phyloP scores from a whole-genome alignment of 2,329 filamentous ascomycete species.

The Fusarium brevicatenulatum region DNA sequence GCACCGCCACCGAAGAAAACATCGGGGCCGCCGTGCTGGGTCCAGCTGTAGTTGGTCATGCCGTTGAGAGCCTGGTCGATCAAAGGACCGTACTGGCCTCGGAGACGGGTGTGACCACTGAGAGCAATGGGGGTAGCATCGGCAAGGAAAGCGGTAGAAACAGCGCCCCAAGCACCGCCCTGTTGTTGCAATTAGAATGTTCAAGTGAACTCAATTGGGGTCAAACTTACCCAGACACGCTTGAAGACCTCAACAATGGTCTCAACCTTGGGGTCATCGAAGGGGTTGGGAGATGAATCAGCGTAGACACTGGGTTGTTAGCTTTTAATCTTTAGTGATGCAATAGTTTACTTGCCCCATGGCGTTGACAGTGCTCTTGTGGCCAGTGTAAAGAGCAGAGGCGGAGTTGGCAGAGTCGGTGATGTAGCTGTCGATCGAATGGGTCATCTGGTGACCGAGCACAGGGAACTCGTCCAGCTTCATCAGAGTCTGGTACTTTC shows the following conservation, averaged over 20 bases:
- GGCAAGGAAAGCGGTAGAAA: slow-evolving; percentile 83
- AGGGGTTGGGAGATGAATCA: slow-evolving; percentile 76
- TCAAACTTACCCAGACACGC: slow-evolving; percentile 68
- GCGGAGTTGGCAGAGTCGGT: slow-evolving; percentile 89
- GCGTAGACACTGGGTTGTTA: slow-evolving; percentile 68
- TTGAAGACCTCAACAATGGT: slow-evolving; percentile 82
- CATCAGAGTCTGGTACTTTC: slow-evolving; percentile 81
- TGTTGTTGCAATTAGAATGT: slow-evolving; percentile 43
- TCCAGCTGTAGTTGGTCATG: slow-evolving; percentile 84
- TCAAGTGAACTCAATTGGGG: background rate
- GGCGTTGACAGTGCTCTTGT: slow-evolving; percentile 86
- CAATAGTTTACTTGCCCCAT: slow-evolving; percentile 63
- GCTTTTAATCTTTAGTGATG: background rate
- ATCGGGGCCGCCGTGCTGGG: slow-evolving; percentile 76
- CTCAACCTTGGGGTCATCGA: slow-evolving; percentile 89
- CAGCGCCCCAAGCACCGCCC: slow-evolving; percentile 69
- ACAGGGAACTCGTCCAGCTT: slow-evolving; percentile 85
- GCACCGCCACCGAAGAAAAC: slow-evolving; percentile 86
- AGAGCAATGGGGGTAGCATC: slow-evolving; percentile 85
- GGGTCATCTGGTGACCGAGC: slow-evolving; percentile 89
- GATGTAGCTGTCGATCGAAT: slow-evolving; percentile 86
- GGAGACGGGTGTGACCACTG: slow-evolving; percentile 76
- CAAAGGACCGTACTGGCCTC: slow-evolving; percentile 75
- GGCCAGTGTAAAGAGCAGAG: slow-evolving; percentile 81
- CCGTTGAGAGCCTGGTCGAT: slow-evolving; percentile 82